Conservation (phyloP, 805 yeast genomes). For the Hermanozyma aechmeae region DNA sequence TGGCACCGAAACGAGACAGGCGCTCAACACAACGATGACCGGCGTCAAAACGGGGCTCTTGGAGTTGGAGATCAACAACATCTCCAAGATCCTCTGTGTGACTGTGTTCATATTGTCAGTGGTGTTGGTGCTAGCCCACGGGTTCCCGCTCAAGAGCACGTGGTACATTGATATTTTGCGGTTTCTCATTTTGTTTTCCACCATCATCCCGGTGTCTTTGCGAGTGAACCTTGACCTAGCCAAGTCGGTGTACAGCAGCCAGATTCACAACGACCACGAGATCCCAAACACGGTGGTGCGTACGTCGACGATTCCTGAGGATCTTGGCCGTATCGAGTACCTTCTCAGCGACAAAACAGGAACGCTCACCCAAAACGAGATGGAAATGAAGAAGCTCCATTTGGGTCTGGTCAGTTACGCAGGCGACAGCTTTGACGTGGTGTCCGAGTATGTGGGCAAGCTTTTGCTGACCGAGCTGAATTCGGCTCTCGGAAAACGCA, state of each 20-base stretch:
- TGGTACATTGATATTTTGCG: slow-evolving; percentile 93
- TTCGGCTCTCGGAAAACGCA: slow-evolving; percentile 33
- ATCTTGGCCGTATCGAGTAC: slow-evolving; percentile 91
- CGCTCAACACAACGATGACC: slow-evolving; percentile 81
- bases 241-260: slow-evolving; percentile 90
- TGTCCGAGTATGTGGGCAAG: slow-evolving; percentile 50
- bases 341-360: slow-evolving; percentile 93
- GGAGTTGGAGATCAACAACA: slow-evolving; percentile 80
- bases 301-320: slow-evolving; percentile 97
- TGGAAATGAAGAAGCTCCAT: slow-evolving; percentile 91
- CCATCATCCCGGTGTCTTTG: slow-evolving; percentile 92
- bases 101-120: slow-evolving; percentile 76
- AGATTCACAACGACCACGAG: slow-evolving; percentile 77
- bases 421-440: slow-evolving; percentile 86
- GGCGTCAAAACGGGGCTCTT: slow-evolving; percentile 85
- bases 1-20: slow-evolving; percentile 89
- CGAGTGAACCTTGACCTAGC: slow-evolving; percentile 94
- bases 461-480: slow-evolving; percentile 13
- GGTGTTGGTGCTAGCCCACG: slow-evolving; percentile 70
- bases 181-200: slow-evolving; percentile 82
- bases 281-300: slow-evolving; percentile 88
- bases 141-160: slow-evolving; percentile 45
- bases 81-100: slow-evolving; percentile 81
- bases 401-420: slow-evolving; percentile 89
- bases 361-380: slow-evolving; percentile 93